phyloP scores from a whole-genome alignment of 1,139 yeast genomes.

The Diutina scorzettiae region DNA sequence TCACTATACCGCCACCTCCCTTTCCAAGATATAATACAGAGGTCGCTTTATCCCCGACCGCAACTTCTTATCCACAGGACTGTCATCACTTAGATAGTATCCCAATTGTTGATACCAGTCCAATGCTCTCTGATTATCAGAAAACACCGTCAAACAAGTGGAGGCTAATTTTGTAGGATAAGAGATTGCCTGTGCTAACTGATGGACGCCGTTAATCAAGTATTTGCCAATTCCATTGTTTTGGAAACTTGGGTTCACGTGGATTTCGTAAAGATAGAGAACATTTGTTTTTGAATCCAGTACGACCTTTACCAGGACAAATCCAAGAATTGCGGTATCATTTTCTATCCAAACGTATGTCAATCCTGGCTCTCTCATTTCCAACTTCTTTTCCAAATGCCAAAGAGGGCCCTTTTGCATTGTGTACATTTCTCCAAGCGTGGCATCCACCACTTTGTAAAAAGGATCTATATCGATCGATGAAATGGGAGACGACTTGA shows the following conservation, averaged over 20 bases:
- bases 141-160: slow-evolving; percentile 39
- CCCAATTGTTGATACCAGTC: slow-evolving; percentile 32
- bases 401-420: slow-evolving; percentile 28
- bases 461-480: slow-evolving; percentile 10
- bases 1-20: background rate
- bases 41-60: slow-evolving; percentile 12
- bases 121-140: slow-evolving; percentile 30
- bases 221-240: slow-evolving; percentile 21
- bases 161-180: slow-evolving; percentile 14
- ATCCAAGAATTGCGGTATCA: slow-evolving; percentile 21
- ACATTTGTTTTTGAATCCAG: slow-evolving; percentile 19
- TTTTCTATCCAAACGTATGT: slow-evolving; percentile 23
- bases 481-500: background rate
- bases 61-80: slow-evolving; percentile 31
- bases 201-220: slow-evolving; percentile 22
- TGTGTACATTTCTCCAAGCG: slow-evolving; percentile 20
- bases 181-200: background rate
- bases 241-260: slow-evolving; percentile 22
- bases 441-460: slow-evolving; percentile 18
- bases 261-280: slow-evolving; percentile 45
- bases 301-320: slow-evolving; percentile 31
- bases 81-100: slow-evolving; percentile 23
- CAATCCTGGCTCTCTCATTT: slow-evolving; percentile 35
- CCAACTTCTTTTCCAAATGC: slow-evolving; percentile 29
- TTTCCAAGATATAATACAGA: background rate